phyloP scores from a whole-genome alignment of 257 asterid genomes.

The Ilex asprella region DNA sequence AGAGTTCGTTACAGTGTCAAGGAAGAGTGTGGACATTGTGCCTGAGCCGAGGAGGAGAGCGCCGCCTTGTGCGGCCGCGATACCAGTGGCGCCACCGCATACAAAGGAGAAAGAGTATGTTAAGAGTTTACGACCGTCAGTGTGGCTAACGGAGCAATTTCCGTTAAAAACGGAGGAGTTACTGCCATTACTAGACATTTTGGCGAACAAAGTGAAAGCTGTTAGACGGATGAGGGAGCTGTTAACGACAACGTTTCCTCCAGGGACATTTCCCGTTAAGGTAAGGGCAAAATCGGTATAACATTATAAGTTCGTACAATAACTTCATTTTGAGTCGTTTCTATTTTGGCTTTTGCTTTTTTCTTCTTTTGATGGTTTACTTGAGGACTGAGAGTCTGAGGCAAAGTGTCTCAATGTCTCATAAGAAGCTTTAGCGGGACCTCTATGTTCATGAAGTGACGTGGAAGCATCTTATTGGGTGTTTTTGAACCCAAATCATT shows the following conservation, averaged over 20 bases:
- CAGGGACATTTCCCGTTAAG: slow-evolving; percentile 91
- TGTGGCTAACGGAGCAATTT: slow-evolving; percentile 88
- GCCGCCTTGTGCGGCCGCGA: slow-evolving; percentile 26
- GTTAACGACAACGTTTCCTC: slow-evolving; percentile 87
- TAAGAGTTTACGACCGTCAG: slow-evolving; percentile 64
- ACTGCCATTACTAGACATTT: slow-evolving; percentile 79
- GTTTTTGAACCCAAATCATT: slow-evolving; percentile 8
- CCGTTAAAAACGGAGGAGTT: slow-evolving; percentile 92
- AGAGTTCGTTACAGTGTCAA: slow-evolving; percentile 61
- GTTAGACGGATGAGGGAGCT: slow-evolving; percentile 91
- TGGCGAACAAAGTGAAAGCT: slow-evolving; percentile 85
- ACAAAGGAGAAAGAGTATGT: slow-evolving; percentile 88
- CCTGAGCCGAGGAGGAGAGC: slow-evolving; percentile 51
- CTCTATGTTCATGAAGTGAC: slow-evolving; percentile 5
- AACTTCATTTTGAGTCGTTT: slow-evolving; percentile 3
- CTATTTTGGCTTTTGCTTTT: slow-evolving; percentile 24
- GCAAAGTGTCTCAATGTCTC: not conserved
- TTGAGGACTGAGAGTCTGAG: slow-evolving; percentile 14
- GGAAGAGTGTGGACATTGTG: slow-evolving; percentile 87
- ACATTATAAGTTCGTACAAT: not conserved
- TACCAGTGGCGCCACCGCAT: slow-evolving; percentile 54
- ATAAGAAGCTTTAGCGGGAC: slow-evolving; percentile 9
- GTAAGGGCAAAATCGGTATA: slow-evolving; percentile 43
- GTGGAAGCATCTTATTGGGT: slow-evolving; percentile 23
- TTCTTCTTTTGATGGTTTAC: slow-evolving; percentile 53